Evolutionary conservation across 768 basidiomycete species (phyloP), one percentile per base, ranked within the genome.

Genomic region (Leccinum subtestaceum): DNA sequence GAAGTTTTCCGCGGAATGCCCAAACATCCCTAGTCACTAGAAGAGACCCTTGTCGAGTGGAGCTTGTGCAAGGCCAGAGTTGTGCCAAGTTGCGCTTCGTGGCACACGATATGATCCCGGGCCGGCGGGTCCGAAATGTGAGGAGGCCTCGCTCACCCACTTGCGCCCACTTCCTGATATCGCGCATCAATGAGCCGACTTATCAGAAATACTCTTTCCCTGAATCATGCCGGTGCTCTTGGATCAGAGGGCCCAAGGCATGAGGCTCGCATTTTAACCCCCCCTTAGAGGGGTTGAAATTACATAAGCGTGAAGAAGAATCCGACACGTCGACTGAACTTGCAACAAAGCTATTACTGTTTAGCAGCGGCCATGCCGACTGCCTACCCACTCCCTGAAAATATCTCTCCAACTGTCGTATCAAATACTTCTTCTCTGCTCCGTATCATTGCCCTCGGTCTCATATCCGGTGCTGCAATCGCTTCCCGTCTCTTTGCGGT

Each of bases 401-500:
- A 88, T 64, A 60, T 92, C 57, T 84, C 92, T 5, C 82, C 85
- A 36, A 74, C 83, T 59, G 88, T 91, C 46, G 85, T 95, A 66
- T 78, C 84, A 54, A 97, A 98, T 67, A 90, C 92, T n/a, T 84
- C 89, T 45, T 94, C 94, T 53, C 81, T 98, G 65, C 79, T 99
- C 65, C 88, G 93, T 63, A 93, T 96, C 63, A 82, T 97, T 64
- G 90, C 95, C 23, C 88, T 99, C 57, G 81, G 84, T 15, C 80
- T 96, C 70, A 98, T 98, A 67, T 94, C 94, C 56, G 94, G 84
- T 65, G 94, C 95, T 68, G 95, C 97, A 23, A 91, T 98, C 69
- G 89, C 95, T 34, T 96, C 95, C 59, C 87, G 97, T 74, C 81
- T 98, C 68, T 99, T 99, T 70, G 96, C 97, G 63, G 97, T 99